Evolutionary conservation across 116 monocot species (phyloP).

Genomic region (Papilionanthe hybrid): DNA sequence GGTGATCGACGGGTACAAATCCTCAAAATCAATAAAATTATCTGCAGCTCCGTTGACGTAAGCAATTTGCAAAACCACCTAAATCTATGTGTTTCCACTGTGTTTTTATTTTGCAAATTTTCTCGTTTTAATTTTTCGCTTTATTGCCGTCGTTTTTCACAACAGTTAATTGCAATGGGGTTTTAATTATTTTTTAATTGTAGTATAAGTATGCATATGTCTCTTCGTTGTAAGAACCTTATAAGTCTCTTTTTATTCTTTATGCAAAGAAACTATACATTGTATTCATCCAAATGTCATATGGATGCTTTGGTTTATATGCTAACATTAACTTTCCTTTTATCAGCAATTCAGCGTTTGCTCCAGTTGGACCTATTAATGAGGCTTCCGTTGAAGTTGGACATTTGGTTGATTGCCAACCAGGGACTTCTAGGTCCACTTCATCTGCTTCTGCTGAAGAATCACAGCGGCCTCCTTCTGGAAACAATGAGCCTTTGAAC

Average conservation of each 20-base stretch:
- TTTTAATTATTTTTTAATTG: background rate
- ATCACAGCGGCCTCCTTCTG: constrained; percentile 17
- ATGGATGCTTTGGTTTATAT: background rate
- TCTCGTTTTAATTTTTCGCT: no score
- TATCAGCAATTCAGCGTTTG: constrained; percentile 21
- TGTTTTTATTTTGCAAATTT: no score
- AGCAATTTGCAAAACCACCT: no score
- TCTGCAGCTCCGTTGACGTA: no score
- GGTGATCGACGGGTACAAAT: no score
- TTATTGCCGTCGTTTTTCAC: no score
- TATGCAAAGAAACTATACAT: background rate
- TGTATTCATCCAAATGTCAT: background rate
- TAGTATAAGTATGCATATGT: background rate
- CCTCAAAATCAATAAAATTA: no score
- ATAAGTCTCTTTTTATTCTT: background rate
- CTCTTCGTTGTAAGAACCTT: background rate
- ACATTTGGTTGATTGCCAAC: constrained; percentile 22
- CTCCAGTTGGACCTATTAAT: constrained; percentile 9
- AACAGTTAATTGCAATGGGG: background rate
- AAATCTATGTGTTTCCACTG: no score
- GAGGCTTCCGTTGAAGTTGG: constrained; percentile 20
- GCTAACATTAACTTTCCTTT: constrained; percentile 12
- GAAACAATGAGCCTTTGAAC: constrained; percentile 20
- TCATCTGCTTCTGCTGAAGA: constrained; percentile 23
- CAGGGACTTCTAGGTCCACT: constrained; percentile 24